These are phyloP conservation scores for Trametes meyenii DNA, from an alignment of 768 basidiomycete genomes.

Conservation along the genomic window DNA sequence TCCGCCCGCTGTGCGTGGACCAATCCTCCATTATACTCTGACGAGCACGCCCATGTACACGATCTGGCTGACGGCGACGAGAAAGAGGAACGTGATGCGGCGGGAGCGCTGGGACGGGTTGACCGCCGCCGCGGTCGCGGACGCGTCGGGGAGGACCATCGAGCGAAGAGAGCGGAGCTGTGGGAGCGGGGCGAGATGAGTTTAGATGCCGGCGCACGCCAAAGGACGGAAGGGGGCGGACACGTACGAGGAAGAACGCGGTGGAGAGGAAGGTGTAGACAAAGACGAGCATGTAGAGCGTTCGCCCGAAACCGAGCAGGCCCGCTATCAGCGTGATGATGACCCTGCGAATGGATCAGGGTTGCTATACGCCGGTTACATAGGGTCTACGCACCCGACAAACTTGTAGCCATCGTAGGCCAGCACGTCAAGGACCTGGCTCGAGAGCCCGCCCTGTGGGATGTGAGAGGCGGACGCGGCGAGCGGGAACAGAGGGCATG, in stretches of 20 bases:
- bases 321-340: conserved; percentile 78
- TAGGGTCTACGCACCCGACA: conserved; percentile 67
- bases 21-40: no score
- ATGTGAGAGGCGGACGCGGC: not conserved
- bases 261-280: conserved; percentile 87
- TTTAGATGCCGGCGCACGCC: not conserved
- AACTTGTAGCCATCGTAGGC: conserved; percentile 98
- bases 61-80: conserved; percentile 81
- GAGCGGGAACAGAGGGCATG: not conserved
- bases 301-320: conserved; percentile 61
- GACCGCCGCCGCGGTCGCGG: conserved; percentile 58
- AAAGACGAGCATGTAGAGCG: conserved; percentile 73
- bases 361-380: not conserved
- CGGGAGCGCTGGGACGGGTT: conserved; percentile 80
- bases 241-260: conserved; percentile 87
- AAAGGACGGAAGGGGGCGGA: not conserved
- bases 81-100: conserved; percentile 86
- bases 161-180: conserved; percentile 93
- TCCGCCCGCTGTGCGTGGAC: no score
- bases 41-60: conserved; percentile 87
- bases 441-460: conserved; percentile 48
- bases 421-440: conserved; percentile 78
- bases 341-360: conserved; percentile 53
- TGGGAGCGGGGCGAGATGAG: not conserved
- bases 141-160: conserved; percentile 85